Conservation (phyloP, 768 basidiomycete genomes). For the Termitomyces eurrhizus region DNA sequence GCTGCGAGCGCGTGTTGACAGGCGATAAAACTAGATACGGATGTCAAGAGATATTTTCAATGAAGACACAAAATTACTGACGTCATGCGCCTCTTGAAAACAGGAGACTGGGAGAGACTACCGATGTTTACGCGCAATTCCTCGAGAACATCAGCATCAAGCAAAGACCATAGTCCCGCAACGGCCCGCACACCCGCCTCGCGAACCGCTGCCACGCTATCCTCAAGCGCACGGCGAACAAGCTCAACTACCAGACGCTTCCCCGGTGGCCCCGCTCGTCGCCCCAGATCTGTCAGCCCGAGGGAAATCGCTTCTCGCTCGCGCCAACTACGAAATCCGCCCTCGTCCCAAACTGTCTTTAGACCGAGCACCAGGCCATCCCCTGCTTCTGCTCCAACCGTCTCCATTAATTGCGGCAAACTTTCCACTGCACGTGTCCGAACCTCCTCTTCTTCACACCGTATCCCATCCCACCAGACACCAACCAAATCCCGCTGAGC, state of each 20-base stretch:
- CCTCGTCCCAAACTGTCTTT: conserved; percentile 53
- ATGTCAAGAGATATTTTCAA: conserved; percentile 12
- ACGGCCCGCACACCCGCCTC: conserved; percentile 69
- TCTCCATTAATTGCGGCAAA: conserved; percentile 50
- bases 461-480: conserved; percentile 64
- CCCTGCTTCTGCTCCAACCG: conserved; percentile 48
- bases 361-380: conserved; percentile 41
- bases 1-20: conserved; percentile 63
- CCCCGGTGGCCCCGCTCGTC: conserved; percentile 35
- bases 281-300: conserved; percentile 47
- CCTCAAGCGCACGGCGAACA: conserved; percentile 61
- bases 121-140: conserved; percentile 38
- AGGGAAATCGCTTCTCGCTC: conserved; percentile 70
- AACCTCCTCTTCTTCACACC: conserved; percentile 63
- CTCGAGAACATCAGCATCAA: conserved; percentile 23
- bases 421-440: conserved; percentile 69
- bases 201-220: conserved; percentile 81
- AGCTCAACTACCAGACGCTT: conserved; percentile 49
- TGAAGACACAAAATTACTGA: conserved; percentile 32
- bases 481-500: conserved; percentile 64
- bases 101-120: conserved; percentile 40
- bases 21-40: conserved; percentile 56
- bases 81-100: conserved; percentile 69
- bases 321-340: conserved; percentile 67
- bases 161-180: conserved; percentile 1